Conservation (phyloP, 225 moss, liverwort and hornwort species). For the Marchantia polymorpha region DNA sequence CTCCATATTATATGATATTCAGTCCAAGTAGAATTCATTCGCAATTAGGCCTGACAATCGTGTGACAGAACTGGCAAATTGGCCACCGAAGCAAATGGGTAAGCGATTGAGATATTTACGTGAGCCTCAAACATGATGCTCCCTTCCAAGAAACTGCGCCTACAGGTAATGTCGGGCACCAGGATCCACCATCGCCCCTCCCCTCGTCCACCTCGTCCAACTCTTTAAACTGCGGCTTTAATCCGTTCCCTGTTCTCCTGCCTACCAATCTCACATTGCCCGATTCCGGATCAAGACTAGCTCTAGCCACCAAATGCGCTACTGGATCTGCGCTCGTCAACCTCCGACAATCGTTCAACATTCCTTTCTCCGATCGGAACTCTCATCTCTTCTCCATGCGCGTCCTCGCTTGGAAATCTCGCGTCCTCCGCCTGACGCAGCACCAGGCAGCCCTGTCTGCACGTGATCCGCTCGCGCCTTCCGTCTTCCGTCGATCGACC, state of each 20-base stretch:
- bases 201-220: slow-evolving; percentile 13
- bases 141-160: slow-evolving; percentile 17
- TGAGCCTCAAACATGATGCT: slow-evolving; percentile 59
- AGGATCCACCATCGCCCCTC: slow-evolving; percentile 34
- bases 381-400: slow-evolving; percentile 13
- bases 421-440: neutral
- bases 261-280: slow-evolving; percentile 7
- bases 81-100: neutral
- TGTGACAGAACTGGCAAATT: slow-evolving; percentile 3
- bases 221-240: neutral
- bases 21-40: neutral
- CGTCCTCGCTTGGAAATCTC: neutral
- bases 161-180: slow-evolving; percentile 17
- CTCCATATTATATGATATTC: neutral
- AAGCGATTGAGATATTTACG: slow-evolving; percentile 26
- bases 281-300: slow-evolving; percentile 5
- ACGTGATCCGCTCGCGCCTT: neutral
- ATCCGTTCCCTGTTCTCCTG: slow-evolving; percentile 9
- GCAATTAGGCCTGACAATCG: neutral
- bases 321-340: slow-evolving; percentile 1
- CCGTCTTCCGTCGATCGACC: neutral
- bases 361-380: slow-evolving; percentile 21
- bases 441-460: too few relatives aligned
- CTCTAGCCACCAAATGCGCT: neutral
- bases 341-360: slow-evolving; percentile 10